A percentile compares a stretch with the other conserved stretches of the same genome.
These are phyloP conservation scores for Moesziomyces globuligerus DNA, from an alignment of 1,284 basidiomycete genomes.

Conservation along the genomic window DNA sequence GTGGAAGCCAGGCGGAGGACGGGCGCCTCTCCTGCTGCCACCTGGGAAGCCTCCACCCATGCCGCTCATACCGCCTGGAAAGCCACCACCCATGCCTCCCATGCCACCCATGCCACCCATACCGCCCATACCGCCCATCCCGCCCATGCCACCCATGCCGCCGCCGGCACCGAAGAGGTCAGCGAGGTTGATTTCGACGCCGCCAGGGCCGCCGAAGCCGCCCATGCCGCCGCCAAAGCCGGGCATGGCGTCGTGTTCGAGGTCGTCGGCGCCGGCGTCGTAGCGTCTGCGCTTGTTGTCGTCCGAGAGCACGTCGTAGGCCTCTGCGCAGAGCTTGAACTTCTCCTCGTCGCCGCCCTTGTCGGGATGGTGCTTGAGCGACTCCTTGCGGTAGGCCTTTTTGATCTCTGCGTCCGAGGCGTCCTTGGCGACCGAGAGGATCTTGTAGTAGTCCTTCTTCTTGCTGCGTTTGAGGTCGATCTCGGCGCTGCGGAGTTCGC, in stretches of 20 bases:
- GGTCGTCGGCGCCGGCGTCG: conserved; percentile 64
- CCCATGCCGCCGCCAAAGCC: conserved; percentile 21
- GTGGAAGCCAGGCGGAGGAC: conserved; percentile 47
- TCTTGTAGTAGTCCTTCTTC: conserved; percentile 76
- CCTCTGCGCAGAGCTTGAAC: conserved; percentile 66
- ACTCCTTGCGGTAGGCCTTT: conserved; percentile 69
- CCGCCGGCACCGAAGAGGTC: conserved; percentile 62
- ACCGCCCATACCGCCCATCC: conserved; percentile 9
- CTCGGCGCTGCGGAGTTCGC: conserved; percentile 70
- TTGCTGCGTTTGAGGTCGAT: conserved; percentile 64
- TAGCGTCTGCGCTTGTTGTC: conserved; percentile 61
- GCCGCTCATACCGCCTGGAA: conserved; percentile 27
- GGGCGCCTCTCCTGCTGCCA: conserved; percentile 23
- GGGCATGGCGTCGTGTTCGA: conserved; percentile 52
- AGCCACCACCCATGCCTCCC: conserved; percentile 20
- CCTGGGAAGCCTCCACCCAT: conserved; percentile 19
- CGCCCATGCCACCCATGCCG: conserved; percentile 34
- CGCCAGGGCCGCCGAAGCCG: conserved; percentile 47
- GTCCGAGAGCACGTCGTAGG: conserved; percentile 62
- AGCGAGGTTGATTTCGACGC: conserved; percentile 60
- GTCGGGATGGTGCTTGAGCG: conserved; percentile 66
- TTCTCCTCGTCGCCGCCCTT: conserved; percentile 67
- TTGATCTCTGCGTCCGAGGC: conserved; percentile 86
- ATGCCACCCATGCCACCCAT: conserved; percentile 39
- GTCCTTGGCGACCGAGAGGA: conserved; percentile 78